These are phyloP conservation scores for Colletotrichum orbiculare DNA, from an alignment of 2,329 filamentous ascomycete genomes.

Conservation along the genomic window DNA sequence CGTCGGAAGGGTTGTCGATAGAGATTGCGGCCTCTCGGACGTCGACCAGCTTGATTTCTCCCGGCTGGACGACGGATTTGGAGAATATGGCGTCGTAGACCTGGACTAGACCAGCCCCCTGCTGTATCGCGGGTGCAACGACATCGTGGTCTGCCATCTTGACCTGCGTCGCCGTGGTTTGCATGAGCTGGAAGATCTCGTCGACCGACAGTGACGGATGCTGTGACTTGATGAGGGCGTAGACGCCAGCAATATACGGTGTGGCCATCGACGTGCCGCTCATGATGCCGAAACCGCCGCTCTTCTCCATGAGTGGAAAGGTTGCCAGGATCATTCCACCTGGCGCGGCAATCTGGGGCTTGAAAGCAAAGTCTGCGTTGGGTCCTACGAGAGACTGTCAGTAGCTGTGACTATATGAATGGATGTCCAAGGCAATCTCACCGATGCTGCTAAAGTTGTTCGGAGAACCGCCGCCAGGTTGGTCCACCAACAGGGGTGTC, in stretches of 20 bases:
- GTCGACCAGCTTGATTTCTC: slow-evolving; percentile 73
- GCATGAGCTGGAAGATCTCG: slow-evolving; percentile 45
- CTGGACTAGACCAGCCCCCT: slow-evolving; percentile 31
- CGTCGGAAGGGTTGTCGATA: slow-evolving; percentile 63
- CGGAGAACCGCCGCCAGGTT: slow-evolving; percentile 22
- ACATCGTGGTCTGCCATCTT: slow-evolving; percentile 36
- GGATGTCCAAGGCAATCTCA: neutral
- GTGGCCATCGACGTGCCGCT: slow-evolving; percentile 51
- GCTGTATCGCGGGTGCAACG: slow-evolving; percentile 23
- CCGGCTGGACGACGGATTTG: slow-evolving; percentile 53
- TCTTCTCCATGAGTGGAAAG: slow-evolving; percentile 43
- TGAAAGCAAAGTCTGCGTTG: slow-evolving; percentile 40
- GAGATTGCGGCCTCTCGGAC: slow-evolving; percentile 62
- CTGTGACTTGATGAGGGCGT: slow-evolving; percentile 48
- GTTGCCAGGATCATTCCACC: slow-evolving; percentile 49
- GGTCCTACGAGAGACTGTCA: neutral
- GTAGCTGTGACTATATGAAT: neutral
- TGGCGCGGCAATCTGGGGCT: slow-evolving; percentile 47
- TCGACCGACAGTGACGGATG: slow-evolving; percentile 41
- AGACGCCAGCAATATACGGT: slow-evolving; percentile 46
- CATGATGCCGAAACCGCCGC: slow-evolving; percentile 46
- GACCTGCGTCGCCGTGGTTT: slow-evolving; percentile 43
- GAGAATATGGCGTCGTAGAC: slow-evolving; percentile 24
- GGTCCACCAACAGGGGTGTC: slow-evolving; percentile 12
- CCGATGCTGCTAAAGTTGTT: slow-evolving; percentile 35